Evolutionary conservation across 179 eudicot genomes (phyloP).

Genomic region (Beta macrorhiza): DNA sequence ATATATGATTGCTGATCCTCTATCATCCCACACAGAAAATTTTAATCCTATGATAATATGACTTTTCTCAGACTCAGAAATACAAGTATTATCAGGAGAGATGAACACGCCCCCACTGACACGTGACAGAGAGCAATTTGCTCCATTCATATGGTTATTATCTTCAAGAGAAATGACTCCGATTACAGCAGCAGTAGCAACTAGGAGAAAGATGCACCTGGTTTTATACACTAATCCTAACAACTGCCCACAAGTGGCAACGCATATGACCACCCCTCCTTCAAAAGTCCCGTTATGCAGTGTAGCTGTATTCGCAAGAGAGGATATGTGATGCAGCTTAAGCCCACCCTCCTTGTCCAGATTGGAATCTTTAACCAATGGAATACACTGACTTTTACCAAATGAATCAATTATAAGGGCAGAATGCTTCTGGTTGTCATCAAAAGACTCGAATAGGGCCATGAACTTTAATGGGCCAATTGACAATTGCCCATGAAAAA

Average conservation of each 20-base stretch:
- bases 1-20: conserved; percentile 59
- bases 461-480: conserved; percentile 83
- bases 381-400: conserved; percentile 62
- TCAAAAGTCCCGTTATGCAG: conserved; percentile 38
- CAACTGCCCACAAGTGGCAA: conserved; percentile 50
- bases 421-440: conserved; percentile 49
- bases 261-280: conserved; percentile 51
- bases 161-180: conserved; percentile 64
- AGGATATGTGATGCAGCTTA: conserved; percentile 33
- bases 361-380: conserved; percentile 50
- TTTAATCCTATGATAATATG: conserved; percentile 32
- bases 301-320: conserved; percentile 31
- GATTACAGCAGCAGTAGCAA: conserved; percentile 41
- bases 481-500: conserved; percentile 70
- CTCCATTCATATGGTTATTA: conserved; percentile 37
- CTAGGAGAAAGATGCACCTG: conserved; percentile 57
- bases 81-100: conserved; percentile 30
- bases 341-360: conserved; percentile 37
- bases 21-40: conserved; percentile 70
- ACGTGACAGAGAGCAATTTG: conserved; percentile 38
- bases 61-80: conserved; percentile 28
- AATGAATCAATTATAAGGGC: conserved; percentile 60
- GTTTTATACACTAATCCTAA: conserved; percentile 63
- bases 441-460: conserved; percentile 49
- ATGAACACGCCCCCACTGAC: conserved; percentile 70